These are phyloP conservation scores for Cytospora piceae DNA, from an alignment of 2,329 filamentous ascomycete genomes.

Conservation along the genomic window DNA sequence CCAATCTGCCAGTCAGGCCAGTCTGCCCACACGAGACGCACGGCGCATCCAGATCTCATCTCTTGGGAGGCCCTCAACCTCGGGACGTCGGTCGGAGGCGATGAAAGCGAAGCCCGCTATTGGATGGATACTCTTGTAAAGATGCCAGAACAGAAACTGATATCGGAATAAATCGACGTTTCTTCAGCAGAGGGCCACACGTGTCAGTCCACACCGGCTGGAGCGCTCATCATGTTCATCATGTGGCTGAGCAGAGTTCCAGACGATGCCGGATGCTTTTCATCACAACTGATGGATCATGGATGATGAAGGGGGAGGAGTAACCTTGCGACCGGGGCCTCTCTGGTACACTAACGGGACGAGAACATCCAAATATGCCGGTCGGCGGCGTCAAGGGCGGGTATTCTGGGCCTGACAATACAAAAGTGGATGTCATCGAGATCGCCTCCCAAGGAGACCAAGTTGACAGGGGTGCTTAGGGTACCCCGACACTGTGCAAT, in stretches of 20 bases:
- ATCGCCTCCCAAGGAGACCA: not conserved
- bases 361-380: not conserved
- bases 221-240: not conserved
- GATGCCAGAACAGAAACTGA: too few relatives aligned
- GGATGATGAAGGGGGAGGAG: not conserved
- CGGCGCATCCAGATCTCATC: not conserved
- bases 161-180: too few relatives aligned
- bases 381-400: conserved; percentile 1
- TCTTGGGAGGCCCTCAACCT: not conserved
- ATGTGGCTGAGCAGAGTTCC: conserved; percentile 3
- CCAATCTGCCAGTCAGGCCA: conserved; percentile 12
- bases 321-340: not conserved
- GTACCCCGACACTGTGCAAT: not conserved
- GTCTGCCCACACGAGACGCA: conserved; percentile 12
- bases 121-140: too few relatives aligned
- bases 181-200: not conserved
- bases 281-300: not conserved
- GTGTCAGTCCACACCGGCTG: not conserved
- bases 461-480: not conserved
- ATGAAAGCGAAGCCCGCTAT: too few relatives aligned
- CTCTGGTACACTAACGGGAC: not conserved
- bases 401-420: conserved; percentile 6
- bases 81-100: not conserved
- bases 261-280: not conserved
- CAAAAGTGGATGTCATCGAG: conserved; percentile 2